These are phyloP conservation scores for Lavandula angustifolia DNA, from an alignment of 257 asterid genomes.

Conservation along the genomic window DNA sequence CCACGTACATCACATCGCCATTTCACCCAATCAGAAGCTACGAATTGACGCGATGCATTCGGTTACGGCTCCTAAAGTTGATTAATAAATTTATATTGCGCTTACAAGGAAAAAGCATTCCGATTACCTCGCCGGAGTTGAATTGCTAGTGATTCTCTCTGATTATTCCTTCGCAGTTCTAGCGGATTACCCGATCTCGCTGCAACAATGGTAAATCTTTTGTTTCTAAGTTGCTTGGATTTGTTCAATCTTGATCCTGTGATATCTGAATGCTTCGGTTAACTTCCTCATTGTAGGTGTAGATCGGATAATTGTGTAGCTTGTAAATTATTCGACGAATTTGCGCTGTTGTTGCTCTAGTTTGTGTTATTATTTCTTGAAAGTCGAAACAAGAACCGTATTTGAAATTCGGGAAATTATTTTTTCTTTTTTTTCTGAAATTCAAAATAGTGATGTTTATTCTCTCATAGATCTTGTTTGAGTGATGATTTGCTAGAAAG, in stretches of 20 bases:
- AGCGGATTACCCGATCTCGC: conserved; percentile 32
- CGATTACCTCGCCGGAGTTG: conserved; percentile 28
- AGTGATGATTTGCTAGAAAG: not conserved
- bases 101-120: conserved; percentile 24
- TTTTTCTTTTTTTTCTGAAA: not conserved
- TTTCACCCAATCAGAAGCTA: conserved; percentile 36
- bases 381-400: not conserved
- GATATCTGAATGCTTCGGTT: not conserved
- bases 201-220: conserved; percentile 28
- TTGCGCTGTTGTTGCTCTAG: not conserved
- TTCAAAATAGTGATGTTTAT: not conserved
- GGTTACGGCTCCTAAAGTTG: not conserved
- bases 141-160: not conserved
- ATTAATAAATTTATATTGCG: no score
- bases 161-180: conserved; percentile 5
- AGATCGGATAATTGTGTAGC: conserved; percentile 8
- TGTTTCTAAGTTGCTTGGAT: not conserved
- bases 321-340: conserved; percentile 11
- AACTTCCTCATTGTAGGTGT: conserved; percentile 5
- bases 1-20: conserved; percentile 25
- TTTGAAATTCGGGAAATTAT: not conserved
- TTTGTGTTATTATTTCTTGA: conserved; percentile 2
- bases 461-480: not conserved
- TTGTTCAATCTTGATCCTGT: not conserved
- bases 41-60: conserved; percentile 20